Base-by-base conservation (phyloP, 805 yeast species). In the Nakazawaea laoshanensis region DNA sequence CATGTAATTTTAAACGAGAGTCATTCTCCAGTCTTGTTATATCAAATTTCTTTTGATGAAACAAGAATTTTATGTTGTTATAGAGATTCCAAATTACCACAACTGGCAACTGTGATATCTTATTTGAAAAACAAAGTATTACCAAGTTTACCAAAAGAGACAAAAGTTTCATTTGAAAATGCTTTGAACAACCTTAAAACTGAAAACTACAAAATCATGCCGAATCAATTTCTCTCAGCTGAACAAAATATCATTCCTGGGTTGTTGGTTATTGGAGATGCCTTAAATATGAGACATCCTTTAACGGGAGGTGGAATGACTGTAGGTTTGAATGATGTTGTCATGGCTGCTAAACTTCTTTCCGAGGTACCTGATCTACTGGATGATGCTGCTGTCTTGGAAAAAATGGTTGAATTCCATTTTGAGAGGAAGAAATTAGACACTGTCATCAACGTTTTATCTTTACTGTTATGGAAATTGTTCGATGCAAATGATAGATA, bases 221-320 rank as follows among this genome's bases (percentile, higher is more conserved):
- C 98, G 31, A 88, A 87, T 57, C 94, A 92, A 45, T 92, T 72
- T 57, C 63, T 92, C 32, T 72, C 94, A 16, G 96, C 96, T 1
- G 65, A 72, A 36, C 64, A 66, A 32, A 88, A 86, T 50, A 63
- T 63, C 19, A 65, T 73, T 27, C 77, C 76, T 8, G 98, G 98
- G 9, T 61, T 86, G 29, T 64, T 92, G 23, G 67, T 89, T 44
- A 52, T 92, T 22, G 98, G 98, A 30, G 98, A 92, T 54, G 84
- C 98, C 2, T 66, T 88, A 45, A 92, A 92, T 55, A 92, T 92
- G 96, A 72, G 98, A 53, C 98, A 92, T 54, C 98, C 98, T 18
- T 70, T 92, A 40, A 92, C 97, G 1, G 98, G 98, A 33, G 98
- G 98, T 42, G 98, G 98, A 40, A 92, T 92, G 98, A 87, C 97